These are phyloP conservation scores for Yarrowia divulgata DNA, from an alignment of 805 yeast genomes.

Conservation along the genomic window DNA sequence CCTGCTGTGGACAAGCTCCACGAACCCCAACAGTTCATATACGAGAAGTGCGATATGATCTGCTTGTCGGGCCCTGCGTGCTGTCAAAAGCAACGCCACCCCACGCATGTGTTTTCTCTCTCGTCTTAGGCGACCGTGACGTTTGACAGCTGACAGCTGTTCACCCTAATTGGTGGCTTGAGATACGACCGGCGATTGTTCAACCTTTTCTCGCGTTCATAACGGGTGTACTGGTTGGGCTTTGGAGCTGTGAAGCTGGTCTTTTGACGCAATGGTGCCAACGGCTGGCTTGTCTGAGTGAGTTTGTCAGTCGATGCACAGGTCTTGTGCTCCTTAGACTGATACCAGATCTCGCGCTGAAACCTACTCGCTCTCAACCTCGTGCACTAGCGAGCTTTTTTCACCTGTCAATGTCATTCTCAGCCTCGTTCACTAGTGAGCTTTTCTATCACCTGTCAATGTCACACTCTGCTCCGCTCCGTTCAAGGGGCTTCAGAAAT, in stretches of 20 bases:
- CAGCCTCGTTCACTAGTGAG: too few relatives aligned
- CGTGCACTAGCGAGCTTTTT: not conserved
- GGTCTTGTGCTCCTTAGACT: too few relatives aligned
- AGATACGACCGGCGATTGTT: not conserved
- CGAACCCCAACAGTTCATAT: not conserved
- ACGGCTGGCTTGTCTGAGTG: too few relatives aligned
- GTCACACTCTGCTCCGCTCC: not conserved
- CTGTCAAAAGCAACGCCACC: slow-evolving; percentile 23
- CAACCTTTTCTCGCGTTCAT: not conserved
- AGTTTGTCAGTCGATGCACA: too few relatives aligned
- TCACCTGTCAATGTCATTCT: too few relatives aligned
- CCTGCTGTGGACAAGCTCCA: too few relatives aligned
- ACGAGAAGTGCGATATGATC: not conserved
- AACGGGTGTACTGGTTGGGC: not conserved
- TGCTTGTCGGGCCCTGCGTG: slow-evolving; percentile 19
- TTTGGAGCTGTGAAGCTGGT: too few relatives aligned
- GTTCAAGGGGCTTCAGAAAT: not conserved
- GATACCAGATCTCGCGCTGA: too few relatives aligned
- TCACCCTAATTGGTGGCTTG: not conserved
- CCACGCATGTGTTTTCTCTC: slow-evolving; percentile 17
- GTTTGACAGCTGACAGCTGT: not conserved
- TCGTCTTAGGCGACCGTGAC: not conserved
- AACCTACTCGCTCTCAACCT: slow-evolving; percentile 1
- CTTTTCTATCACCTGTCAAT: too few relatives aligned
- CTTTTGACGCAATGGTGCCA: too few relatives aligned